phyloP scores from a whole-genome alignment of 1,284 basidiomycete genomes.

The Ganoderma leucocontextum region DNA sequence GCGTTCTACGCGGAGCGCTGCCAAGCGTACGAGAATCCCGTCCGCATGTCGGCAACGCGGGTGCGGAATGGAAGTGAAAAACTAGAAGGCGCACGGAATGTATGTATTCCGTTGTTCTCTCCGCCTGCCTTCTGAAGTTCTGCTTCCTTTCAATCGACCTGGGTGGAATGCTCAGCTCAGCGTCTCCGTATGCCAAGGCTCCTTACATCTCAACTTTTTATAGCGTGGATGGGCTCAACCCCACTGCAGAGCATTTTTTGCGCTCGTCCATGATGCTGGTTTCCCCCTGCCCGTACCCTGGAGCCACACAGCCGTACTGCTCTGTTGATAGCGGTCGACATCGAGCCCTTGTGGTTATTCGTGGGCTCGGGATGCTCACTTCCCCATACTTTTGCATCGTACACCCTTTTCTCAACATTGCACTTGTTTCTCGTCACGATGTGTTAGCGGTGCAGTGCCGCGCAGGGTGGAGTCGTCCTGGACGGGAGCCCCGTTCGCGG shows the following conservation, averaged over 20 bases:
- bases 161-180: background rate
- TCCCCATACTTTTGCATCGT: background rate
- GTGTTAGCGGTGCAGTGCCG: background rate
- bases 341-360: background rate
- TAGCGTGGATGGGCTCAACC: background rate
- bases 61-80: background rate
- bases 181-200: background rate
- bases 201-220: background rate
- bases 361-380: background rate
- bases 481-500: background rate
- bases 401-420: background rate
- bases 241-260: background rate
- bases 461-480: background rate
- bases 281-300: no score
- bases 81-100: background rate
- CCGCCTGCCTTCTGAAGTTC: background rate
- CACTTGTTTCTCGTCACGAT: background rate
- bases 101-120: background rate
- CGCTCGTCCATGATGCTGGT: background rate
- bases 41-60: background rate
- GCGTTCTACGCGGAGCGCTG: background rate
- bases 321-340: background rate
- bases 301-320: background rate
- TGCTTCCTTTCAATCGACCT: background rate
- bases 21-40: background rate